Evolutionary conservation across 148 eudicot species (phyloP), one percentile per base, ranked within the genome.

Genomic region (Spergularia bocconei): DNA sequence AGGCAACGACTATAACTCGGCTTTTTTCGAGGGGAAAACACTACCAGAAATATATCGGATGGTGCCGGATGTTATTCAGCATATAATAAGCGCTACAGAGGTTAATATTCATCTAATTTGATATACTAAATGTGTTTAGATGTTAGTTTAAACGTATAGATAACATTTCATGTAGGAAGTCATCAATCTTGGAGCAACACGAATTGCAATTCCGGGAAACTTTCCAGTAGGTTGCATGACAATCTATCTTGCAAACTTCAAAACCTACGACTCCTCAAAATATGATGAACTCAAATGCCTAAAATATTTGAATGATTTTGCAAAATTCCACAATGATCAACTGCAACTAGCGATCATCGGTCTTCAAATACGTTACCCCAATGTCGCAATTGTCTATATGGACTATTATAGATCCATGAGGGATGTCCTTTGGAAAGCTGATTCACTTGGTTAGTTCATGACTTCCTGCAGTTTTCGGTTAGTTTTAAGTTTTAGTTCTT

Each of bases 211-310:
- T 20, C 86, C 86, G 0, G 83, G 86, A 53, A 80, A 80, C 66
- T 80, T 83, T 72, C 79, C 74, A 1, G 66, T 83, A n/a, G 86
- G 86, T 9, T 83, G 86, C 69, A 59, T 80, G 81, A 68, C 81
- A 4, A 19, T 53, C 0, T 80, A 83, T 56, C 81, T 83, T 1
- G 17, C 63, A 1, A 2, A 5, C 23, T 80, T 29, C 33, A 75
- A 17, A 77, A 48, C 81, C 6, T 65, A 73, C 20, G 79, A 83
- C 13, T 0, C 66, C 11, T 21, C 25, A 0, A 29, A 39, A 25
- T 83, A 80, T 55, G 86, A 83, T 44, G 81, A 74, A 0, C 47
- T 77, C 23, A 64, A 80, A 17, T 83, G 86, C 21, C 72, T 83
- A n/a, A 80, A 74, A 41, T 5, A 6, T 44, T 64, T 75, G 53